Percentiles rank a stretch among this genome's conserved stretches.
Conservation (phyloP, 257 asterid genomes). For the Jacaranda mimosifolia region DNA sequence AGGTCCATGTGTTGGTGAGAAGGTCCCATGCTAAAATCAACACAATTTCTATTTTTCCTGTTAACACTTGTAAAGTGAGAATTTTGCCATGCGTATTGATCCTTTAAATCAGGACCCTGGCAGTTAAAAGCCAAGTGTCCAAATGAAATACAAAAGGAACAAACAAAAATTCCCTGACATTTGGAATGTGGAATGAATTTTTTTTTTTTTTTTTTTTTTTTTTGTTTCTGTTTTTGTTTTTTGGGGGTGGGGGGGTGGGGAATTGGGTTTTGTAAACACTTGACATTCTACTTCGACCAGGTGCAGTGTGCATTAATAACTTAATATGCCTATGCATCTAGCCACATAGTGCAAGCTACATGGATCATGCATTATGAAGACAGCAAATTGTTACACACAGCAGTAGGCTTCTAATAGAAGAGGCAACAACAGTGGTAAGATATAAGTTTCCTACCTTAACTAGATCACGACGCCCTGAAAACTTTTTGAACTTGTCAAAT, state of each 20-base stretch:
- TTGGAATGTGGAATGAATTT: background rate
- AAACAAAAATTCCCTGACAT: background rate
- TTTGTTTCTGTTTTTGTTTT: no score
- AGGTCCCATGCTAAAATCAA: background rate
- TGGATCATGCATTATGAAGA: constrained; percentile 5
- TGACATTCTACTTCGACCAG: background rate
- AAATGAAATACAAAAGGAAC: background rate
- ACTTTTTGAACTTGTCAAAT: constrained; percentile 69
- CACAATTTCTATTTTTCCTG: background rate
- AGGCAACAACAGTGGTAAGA: background rate
- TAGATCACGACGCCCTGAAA: constrained; percentile 64
- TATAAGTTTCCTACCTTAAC: constrained; percentile 61
- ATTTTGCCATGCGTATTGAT: no score
- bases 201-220: no score
- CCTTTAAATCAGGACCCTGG: no score
- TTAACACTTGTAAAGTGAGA: background rate
- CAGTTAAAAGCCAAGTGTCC: background rate
- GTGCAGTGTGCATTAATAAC: background rate
- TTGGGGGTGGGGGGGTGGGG: no score
- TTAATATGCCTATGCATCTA: background rate
- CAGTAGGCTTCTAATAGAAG: background rate
- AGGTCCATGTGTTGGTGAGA: background rate
- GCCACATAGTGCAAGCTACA: background rate
- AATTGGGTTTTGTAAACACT: no score
- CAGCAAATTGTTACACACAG: background rate